Base-by-base conservation (phyloP, 257 asterid genomes). In the Ocimum tenuiflorum region DNA sequence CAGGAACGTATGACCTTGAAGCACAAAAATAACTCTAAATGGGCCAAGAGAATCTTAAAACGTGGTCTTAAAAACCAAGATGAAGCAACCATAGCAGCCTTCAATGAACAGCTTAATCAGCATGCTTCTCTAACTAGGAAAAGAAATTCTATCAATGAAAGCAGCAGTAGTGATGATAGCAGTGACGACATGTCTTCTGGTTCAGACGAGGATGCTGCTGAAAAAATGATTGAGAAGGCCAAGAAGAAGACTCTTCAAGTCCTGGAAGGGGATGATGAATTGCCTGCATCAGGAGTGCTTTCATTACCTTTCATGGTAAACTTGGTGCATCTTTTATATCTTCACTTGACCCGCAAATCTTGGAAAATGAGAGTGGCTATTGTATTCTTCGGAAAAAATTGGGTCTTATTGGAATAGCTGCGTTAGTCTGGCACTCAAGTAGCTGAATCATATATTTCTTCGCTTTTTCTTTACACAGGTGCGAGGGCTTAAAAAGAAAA, bases 241-340 rank as follows among this genome's bases (percentile, higher is more conserved):
- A 88, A 83, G 76, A 80, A 84, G 73, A 90, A 83, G 81, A 90
- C 95, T 12, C 73, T 77, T 49, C 71, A 77, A 76, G 78, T 77
- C 50, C 64, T 90, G 50, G 88, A 86, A 68, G 87, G 66, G 66
- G 86, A 86, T 67, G 96, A 88, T 50, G 96, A 86, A 70, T 51
- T 84, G 73, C 94, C 97, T 42, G 64, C 45, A 19, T 78, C 95
- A 6, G 99, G 96, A 74, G 87, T 94, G 75, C 84, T 85, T 67
- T 80, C 95, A 63, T 82, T 94, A 81, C 96, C 97, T 31, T 94
- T 94, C 86, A 90, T 89, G 99, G 99, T 94, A 79, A 59, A 31
- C 47, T 68, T 70, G 24, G 67, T 62, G 65, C 67, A 31, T 63
- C 29, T 63, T 69, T 51, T 50, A 11, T 75, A 38, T 45, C 36